Evolutionary conservation across 2,329 filamentous ascomycete species (phyloP).

Genomic region (Chrysosporium keratinophilum): DNA sequence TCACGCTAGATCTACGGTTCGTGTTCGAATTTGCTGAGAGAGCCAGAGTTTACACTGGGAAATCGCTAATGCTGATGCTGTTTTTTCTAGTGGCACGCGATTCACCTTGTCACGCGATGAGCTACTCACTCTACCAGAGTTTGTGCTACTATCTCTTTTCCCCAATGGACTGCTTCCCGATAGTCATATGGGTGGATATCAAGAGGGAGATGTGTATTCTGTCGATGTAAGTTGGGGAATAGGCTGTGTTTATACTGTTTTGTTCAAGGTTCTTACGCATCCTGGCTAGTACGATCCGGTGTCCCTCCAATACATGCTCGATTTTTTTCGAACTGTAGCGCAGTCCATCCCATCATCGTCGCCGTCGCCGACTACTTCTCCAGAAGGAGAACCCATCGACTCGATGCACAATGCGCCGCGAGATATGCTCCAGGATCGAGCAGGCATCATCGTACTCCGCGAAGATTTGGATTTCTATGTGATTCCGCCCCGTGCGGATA

Average conservation of each 20-base stretch:
- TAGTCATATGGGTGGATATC: conserved; percentile 85
- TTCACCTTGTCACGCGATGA: conserved; percentile 94
- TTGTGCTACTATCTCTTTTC: conserved; percentile 93
- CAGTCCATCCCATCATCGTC: conserved; percentile 72
- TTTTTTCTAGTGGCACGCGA: conserved; percentile 60
- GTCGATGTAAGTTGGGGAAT: conserved; percentile 70
- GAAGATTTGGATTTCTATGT: conserved; percentile 97
- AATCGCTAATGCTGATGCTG: background rate
- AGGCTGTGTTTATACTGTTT: background rate
- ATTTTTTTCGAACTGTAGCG: conserved; percentile 92
- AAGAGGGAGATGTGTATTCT: conserved; percentile 87
- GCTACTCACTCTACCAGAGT: conserved; percentile 88
- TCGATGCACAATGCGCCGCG: conserved; percentile 58
- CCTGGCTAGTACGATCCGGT: conserved; percentile 77
- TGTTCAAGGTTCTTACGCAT: conserved; percentile 12
- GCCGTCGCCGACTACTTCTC: conserved; percentile 54
- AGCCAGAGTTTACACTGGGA: background rate
- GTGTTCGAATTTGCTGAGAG: conserved; percentile 17
- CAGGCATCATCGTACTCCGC: conserved; percentile 90
- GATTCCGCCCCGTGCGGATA: conserved; percentile 76
- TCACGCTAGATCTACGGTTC: conserved; percentile 87
- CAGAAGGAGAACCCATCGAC: conserved; percentile 53
- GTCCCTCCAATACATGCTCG: conserved; percentile 96
- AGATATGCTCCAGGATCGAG: conserved; percentile 74
- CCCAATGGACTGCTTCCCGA: conserved; percentile 97